Evolutionary conservation across 2,329 filamentous ascomycete genomes (phyloP), one percentile per base, ranked within the genome.

Genomic region (Kalaharituber pfeilii): DNA sequence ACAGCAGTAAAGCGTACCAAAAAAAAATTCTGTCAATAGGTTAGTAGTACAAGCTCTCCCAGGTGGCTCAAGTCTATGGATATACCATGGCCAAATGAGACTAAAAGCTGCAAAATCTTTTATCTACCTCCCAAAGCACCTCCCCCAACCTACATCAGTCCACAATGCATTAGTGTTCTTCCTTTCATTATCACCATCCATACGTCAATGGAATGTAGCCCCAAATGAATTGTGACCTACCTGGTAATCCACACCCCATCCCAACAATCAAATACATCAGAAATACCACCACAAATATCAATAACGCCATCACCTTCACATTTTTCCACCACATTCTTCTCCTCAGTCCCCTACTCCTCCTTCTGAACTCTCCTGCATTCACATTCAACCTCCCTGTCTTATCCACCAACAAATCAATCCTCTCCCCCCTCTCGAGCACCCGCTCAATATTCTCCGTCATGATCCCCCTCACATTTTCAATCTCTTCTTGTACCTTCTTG

Each of bases 301-400:
- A 65, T 62, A 98, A 69, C 5, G 78, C 81, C 87, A 96, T 94
- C 62, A 55, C 44, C 51, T 61, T 93, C 47, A 94, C 77, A 68
- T 98, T 96, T 80, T 96, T 96, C 89, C 89, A 96, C 91, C 91
- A 98, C 91, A 98, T 96, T 69, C 82, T 78, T 66, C 93, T 77
- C 72, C 91, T 84, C 63, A 98, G 69, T 1, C 86, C 87, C 25
- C 87, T 74, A 67, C 84, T 93, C 62, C 89, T 76, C 18, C 96
- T 81, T 52, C 91, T 75, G 67, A 98, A 98, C 67, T 98, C 91
- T 63, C 82, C 75, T 52, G 91, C 87, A 67, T 80, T 91, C 26
- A 85, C 86, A 13, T 89, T 91, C 36, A 98, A 70, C 47, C 87
- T 75, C 67, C 95, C 89, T 49, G 91, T 98, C 78, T 98, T 95